Evolutionary conservation across 2,329 filamentous ascomycete genomes (phyloP), one percentile per base, ranked within the genome.

Genomic region (Cyphellophora attinorum): DNA sequence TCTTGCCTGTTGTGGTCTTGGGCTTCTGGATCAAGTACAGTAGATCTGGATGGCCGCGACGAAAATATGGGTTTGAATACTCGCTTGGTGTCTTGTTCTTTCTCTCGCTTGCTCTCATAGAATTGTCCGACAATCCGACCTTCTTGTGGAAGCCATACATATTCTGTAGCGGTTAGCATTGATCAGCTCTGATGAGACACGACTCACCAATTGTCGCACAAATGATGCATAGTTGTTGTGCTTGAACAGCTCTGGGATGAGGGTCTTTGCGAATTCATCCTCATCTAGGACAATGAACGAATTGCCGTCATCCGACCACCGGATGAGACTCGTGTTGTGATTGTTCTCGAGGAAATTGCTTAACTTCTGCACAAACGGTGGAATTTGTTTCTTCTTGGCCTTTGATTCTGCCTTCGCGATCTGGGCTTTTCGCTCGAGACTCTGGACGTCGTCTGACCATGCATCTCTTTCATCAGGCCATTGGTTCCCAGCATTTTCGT

Each of bases 71-170:
- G 57, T 98, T 95, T 48, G 84, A 88, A 58, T 98, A 98, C 67
- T 96, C 91, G 70, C 88, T 96, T 0, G 91, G 91, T 39, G 86
- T 94, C 64, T 98, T 98, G 56, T 89, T 89, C 58, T 95, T 94
- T 42, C 88, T 80, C 62, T 96, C 91, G 55, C 88, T 95, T 5
- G 93, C 88, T 47, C 91, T 83, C 82, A 98, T 93, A 0, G 88
- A 95, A 55, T 95, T 95, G 59, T 98, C 91, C 3, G 88, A 94
- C 12, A 98, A 70, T 3, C 84, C 84, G 3, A 91, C 84, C 27
- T 84, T 81, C 51, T 76, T 76, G 50, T 76, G 72, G 39, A 76
- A 76, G 2, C 72, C 72, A 48, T 76, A 76, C 72, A 76, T 76
- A 45, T 76, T 76, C 38, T n/a, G n/a, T n/a, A n/a, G n/a, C n/a